Conservation (phyloP, 345 rosid genomes). For the Rhodamnia argentea region DNA sequence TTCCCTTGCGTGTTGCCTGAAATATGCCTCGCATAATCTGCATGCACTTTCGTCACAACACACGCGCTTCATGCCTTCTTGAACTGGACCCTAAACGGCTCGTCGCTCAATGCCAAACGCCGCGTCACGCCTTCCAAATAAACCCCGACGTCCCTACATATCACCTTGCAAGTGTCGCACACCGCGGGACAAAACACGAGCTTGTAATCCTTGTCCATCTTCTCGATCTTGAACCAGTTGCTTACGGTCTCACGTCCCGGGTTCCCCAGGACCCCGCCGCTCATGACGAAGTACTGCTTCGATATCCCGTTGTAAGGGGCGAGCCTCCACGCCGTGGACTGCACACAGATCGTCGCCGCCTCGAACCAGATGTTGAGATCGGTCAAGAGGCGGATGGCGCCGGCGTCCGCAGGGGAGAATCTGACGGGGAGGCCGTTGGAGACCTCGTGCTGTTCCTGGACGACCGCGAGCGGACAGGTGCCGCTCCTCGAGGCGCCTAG, state of each 20-base stretch:
- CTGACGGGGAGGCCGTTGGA: slow-evolving; percentile 16
- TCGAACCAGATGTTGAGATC: slow-evolving; percentile 40
- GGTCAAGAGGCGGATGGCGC: slow-evolving; percentile 18
- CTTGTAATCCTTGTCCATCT: slow-evolving; percentile 35
- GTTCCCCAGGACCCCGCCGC: slow-evolving; percentile 51
- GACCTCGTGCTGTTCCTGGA: slow-evolving; percentile 11
- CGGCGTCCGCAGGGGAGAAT: slow-evolving; percentile 15
- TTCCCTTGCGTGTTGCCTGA: background rate
- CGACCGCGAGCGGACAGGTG: slow-evolving; percentile 21
- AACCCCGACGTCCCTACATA: slow-evolving; percentile 49
- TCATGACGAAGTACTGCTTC: slow-evolving; percentile 28
- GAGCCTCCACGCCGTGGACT: slow-evolving; percentile 46
- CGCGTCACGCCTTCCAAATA: slow-evolving; percentile 29
- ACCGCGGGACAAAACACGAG: slow-evolving; percentile 55
- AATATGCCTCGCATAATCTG: background rate
- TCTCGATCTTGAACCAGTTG: slow-evolving; percentile 67
- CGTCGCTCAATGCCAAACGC: slow-evolving; percentile 44
- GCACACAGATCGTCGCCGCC: slow-evolving; percentile 23
- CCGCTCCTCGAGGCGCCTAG: slow-evolving; percentile 7
- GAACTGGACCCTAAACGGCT: slow-evolving; percentile 41
- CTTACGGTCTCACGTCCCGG: slow-evolving; percentile 30
- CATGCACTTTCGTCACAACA: background rate
- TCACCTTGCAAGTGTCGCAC: slow-evolving; percentile 34
- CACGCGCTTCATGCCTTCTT: slow-evolving; percentile 19
- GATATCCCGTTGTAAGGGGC: slow-evolving; percentile 19